Conservation (phyloP, 225 moss, liverwort and hornwort genomes). For the Marchantia paleacea region DNA sequence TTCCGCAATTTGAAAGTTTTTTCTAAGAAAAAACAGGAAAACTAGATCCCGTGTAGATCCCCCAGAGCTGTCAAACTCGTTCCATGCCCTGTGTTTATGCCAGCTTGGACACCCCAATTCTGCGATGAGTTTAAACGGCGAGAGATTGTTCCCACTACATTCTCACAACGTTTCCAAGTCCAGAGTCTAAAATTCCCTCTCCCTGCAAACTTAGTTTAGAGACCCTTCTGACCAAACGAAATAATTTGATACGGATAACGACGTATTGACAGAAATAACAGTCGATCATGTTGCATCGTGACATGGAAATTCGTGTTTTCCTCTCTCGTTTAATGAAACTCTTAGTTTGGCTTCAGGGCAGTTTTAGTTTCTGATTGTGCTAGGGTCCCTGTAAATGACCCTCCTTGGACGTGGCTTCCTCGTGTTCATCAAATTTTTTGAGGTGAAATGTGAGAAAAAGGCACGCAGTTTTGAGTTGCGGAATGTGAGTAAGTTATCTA, state of each 20-base stretch:
- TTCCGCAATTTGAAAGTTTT: neutral
- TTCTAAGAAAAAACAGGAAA: neutral
- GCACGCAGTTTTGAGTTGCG: neutral
- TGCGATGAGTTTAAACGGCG: neutral
- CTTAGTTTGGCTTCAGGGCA: too few relatives aligned
- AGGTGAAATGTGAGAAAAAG: neutral
- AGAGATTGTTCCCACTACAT: neutral
- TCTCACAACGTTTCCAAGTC: neutral
- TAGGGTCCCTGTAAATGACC: too few relatives aligned
- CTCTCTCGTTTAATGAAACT: too few relatives aligned
- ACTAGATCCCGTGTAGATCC: neutral
- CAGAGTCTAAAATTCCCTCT: neutral
- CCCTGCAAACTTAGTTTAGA: neutral
- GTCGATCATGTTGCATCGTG: neutral
- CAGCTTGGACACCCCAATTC: neutral
- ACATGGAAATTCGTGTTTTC: neutral
- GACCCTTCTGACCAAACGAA: neutral
- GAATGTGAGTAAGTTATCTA: neutral
- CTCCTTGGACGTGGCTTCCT: too few relatives aligned
- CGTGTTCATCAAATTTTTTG: too few relatives aligned
- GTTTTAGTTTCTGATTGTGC: too few relatives aligned
- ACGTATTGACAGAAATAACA: neutral
- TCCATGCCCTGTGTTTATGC: neutral
- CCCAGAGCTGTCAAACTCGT: neutral
- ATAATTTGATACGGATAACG: neutral